Base-by-base conservation (phyloP, 2,329 filamentous ascomycete genomes). In the Shiraia sp. region DNA sequence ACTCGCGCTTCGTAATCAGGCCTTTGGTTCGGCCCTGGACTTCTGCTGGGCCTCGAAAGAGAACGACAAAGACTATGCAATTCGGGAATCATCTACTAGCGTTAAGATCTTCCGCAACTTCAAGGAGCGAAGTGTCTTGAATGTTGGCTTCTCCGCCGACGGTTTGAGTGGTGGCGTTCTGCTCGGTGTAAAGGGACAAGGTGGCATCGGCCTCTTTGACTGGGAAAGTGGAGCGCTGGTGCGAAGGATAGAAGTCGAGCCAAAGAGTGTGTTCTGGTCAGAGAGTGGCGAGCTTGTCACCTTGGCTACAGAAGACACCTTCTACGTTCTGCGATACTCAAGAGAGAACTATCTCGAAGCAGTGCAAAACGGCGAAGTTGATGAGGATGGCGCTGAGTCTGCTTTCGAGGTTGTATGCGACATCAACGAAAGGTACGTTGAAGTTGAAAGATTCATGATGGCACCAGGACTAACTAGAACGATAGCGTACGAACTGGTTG, bases 51-150 rank as follows among this genome's bases (percentile, higher is more conserved):
- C 87, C 0, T 89, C 88, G 31, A 96, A 96, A 72, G 92, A 96
- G 44, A 96, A 96, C 73, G 95, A 90, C 75, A 97, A 96, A 70
- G 93, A 99, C 69, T 97, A 95, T 65, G 93, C 93, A 27, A 97
- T 99, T 58, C 86, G 93, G 25, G 93, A 99, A 72, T 96, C 91
- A 4, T 75, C 87, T 19, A 96, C 92, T 34, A 95, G 88, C 61
- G 90, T 99, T 61, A 96, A 96, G 78, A 84, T 97, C 25, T 97
- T 93, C 79, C 92, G 93, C 73, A 97, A 97, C 73, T 97, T 99
- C 75, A 86, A 91, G 56, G 93, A 97, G 70, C 92, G 95, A 73
- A 89, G 88, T 42, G 90, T 90, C 10, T 78, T 99, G 23, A 92
- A 99, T 66, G 90, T 97, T 40, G 91, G 91, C 9, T 99, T 96